Base-by-base conservation (phyloP, 768 basidiomycete species). In the Panaeolus cyanescens region DNA sequence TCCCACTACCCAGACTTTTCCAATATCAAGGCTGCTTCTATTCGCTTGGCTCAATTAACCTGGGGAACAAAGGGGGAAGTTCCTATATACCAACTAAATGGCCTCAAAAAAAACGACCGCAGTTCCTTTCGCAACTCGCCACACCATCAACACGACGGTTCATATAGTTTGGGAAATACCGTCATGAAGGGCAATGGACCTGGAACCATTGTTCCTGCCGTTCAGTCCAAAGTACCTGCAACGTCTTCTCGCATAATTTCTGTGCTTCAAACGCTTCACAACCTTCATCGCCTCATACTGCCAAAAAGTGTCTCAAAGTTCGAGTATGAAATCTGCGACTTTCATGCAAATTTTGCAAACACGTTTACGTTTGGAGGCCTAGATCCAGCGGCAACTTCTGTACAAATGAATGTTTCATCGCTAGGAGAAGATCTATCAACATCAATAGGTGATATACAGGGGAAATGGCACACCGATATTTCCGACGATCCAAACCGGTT, bases 371-470 rank as follows among this genome's bases (percentile, higher is more conserved):
- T 56, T 31, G 55, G 55, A 20, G 4, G 32, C 1, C 10, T 54
- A 7, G 30, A 33, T 3, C 30, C 45, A 5, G 30, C n/a, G 2
- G 50, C 42, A 6, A 20, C 54, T 3, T 31, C 54, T 31, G 15
- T 60, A 6, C 59, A 60, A 39, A 17, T 60, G 15, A 60, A 60
- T 17, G 34, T 5, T 1, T 60, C 59, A 0, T 60, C 59, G 34
- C 15, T 60, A 3, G 54, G 59, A 37, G 50, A 56, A 20, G 10
- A 8, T 6, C 28, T 60, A 10, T 53, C 31, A 22, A 8, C 31
- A 8, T 1, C 2, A 32, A 54, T 60, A 3, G 59, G 59, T 12
- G 19, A 15, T 2, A 2, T 33, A 5, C 55, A 56, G 32, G 55
- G 55, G 15, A 32, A 32, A 20, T 56, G 55, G 55, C 55, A 56